These are phyloP conservation scores for Filosporella fistucella DNA, from an alignment of 495 filamentous ascomycete species.

Conservation along the genomic window DNA sequence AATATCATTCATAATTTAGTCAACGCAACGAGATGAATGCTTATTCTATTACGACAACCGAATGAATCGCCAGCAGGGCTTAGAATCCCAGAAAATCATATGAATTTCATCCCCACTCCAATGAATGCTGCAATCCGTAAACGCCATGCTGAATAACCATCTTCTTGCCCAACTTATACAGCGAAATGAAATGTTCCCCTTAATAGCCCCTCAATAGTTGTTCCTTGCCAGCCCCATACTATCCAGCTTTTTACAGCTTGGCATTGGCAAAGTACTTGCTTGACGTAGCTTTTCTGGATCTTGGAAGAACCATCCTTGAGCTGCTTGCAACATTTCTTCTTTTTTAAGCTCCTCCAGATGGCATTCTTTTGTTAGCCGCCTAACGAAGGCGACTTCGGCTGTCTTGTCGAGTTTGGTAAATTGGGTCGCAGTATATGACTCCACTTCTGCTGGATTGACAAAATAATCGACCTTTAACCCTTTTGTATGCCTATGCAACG, in stretches of 20 bases:
- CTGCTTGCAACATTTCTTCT: slow-evolving; percentile 66
- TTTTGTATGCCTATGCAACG: slow-evolving; percentile 64
- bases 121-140: slow-evolving; percentile 17
- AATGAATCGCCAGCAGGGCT: too few relatives aligned
- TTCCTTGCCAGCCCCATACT: slow-evolving; percentile 18
- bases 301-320: slow-evolving; percentile 83
- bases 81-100: too few relatives aligned
- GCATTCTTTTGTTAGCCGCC: slow-evolving; percentile 61
- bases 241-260: slow-evolving; percentile 26
- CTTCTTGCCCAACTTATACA: slow-evolving; percentile 11
- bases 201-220: slow-evolving; percentile 2
- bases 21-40: too few relatives aligned
- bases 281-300: slow-evolving; percentile 72
- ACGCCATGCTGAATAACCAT: slow-evolving; percentile 23
- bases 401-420: slow-evolving; percentile 68
- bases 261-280: slow-evolving; percentile 53
- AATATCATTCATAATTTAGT: too few relatives aligned
- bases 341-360: slow-evolving; percentile 61
- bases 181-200: slow-evolving; percentile 1
- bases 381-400: slow-evolving; percentile 70
- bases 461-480: slow-evolving; percentile 74
- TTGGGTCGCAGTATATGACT: slow-evolving; percentile 59
- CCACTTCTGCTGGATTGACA: slow-evolving; percentile 73
- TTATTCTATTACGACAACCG: too few relatives aligned
- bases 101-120: neutral